Base-by-base conservation (phyloP, 345 rosid genomes). In the Boechera divaricarpa region DNA sequence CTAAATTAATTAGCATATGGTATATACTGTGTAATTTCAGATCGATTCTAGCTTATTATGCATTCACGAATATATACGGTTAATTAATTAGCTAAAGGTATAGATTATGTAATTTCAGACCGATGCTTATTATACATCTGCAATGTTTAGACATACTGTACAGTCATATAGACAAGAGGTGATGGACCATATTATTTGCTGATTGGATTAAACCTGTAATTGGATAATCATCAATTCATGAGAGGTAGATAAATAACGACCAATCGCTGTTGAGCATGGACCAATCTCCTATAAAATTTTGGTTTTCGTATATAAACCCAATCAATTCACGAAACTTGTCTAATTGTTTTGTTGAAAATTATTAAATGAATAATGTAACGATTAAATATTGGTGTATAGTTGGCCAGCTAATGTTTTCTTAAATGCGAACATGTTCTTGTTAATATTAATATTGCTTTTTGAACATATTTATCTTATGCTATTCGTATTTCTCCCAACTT, bases 401-500 rank as follows among this genome's bases (percentile, higher is more conserved):
- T 75, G 68, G 69, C 55, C 79, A 59, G 67, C 61, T 60, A 75
- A 67, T 39, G 61, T 66, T 55, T 16, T 75, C 62, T 75, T 75
- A 67, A 75, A 75, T 75, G 62, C 62, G 33, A 75, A 75, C 79
- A 75, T 49, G 67, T 67, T 67, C 68, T 58, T 47, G 67, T 57
- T 35, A 47, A 24, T 74, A 39, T 15, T 55, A n/a, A 48, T 11
- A 6, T 2, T 31, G 45, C 10, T 16, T 52, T 31, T 33, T 13
- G 7, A 31, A 13, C 47, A 58, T 47, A 32, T 32, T 18, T 57
- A 44, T 28, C 53, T 55, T 55, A 41, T 41, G 63, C 10, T 8
- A 31, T 51, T 28, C 54, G 10, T 16, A 26, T 51, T 53, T 28
- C 51, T 36, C n/a, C 31, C 57, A 31, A 10, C 10, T 48, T 18